These are phyloP conservation scores for Peltaster fructicola DNA, from an alignment of 2,329 filamentous ascomycete species.

Conservation along the genomic window DNA sequence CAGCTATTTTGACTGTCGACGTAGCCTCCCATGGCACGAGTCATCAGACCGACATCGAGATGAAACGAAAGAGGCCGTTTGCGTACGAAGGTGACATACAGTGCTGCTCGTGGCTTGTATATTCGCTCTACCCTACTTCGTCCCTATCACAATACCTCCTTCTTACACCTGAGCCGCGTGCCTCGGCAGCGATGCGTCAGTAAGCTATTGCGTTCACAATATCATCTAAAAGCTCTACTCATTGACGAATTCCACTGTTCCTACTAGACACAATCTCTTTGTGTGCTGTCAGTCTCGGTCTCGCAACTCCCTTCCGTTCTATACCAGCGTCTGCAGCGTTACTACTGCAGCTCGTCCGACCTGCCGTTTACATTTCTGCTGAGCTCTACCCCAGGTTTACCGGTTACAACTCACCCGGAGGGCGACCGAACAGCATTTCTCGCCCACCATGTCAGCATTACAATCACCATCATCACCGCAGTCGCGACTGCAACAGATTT, in stretches of 20 bases:
- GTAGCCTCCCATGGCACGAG: too few species aligned
- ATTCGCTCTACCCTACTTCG: too few species aligned
- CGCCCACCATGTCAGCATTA: not conserved
- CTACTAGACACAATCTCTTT: not conserved
- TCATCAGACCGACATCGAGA: too few species aligned
- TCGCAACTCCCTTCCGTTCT: not conserved
- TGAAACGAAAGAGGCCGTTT: too few species aligned
- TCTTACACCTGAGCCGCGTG: conserved; percentile 20
- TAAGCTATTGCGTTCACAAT: too few species aligned
- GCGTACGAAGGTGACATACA: too few species aligned
- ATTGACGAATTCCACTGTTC: not conserved
- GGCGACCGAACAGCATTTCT: not conserved
- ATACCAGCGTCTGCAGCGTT: not conserved
- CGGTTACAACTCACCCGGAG: not conserved
- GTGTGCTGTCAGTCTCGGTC: not conserved
- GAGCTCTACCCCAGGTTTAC: conserved; percentile 1
- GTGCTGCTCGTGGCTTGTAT: too few species aligned
- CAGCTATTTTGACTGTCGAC: too few species aligned
- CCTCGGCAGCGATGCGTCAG: conserved; percentile 1
- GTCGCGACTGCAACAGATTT: conserved; percentile 37
- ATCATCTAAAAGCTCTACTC: too few species aligned
- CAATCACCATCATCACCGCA: conserved; percentile 27
- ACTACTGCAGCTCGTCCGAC: not conserved
- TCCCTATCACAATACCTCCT: too few species aligned
- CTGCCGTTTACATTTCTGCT: not conserved